These are phyloP conservation scores for Ophiostoma sp. DNA, from an alignment of 2,329 filamentous ascomycete genomes.

Conservation along the genomic window DNA sequence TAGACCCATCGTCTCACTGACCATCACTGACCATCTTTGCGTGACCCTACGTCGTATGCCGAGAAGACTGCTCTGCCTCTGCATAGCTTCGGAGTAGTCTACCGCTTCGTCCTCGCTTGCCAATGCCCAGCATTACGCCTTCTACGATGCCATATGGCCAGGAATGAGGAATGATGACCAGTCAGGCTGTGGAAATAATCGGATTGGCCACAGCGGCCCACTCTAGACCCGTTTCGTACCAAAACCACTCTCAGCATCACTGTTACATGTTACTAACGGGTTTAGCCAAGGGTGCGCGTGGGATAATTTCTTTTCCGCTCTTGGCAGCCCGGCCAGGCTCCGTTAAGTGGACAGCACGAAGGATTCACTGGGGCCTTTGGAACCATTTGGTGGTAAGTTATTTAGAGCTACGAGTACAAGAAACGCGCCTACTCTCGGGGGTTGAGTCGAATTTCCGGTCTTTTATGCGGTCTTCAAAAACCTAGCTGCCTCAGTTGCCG, in stretches of 20 bases:
- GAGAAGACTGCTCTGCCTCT: no score
- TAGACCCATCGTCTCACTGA: no score
- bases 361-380: neutral
- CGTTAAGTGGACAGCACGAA: neutral
- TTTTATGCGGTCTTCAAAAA: constrained; percentile 4
- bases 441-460: neutral
- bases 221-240: no score
- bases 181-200: neutral
- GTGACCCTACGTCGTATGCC: no score
- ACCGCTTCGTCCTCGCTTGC: neutral
- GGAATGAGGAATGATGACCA: neutral
- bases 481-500: neutral
- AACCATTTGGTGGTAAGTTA: no score
- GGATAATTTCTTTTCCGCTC: constrained; percentile 3
- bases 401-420: no score
- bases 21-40: no score
- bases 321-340: neutral
- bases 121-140: neutral
- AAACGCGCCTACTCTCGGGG: neutral
- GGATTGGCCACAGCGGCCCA: no score
- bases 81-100: no score
- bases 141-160: constrained; percentile 5
- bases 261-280: no score
- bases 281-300: neutral
- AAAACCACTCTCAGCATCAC: neutral